Base-by-base conservation (phyloP, 2,329 filamentous ascomycete species). In the Geosmithia morbida region DNA sequence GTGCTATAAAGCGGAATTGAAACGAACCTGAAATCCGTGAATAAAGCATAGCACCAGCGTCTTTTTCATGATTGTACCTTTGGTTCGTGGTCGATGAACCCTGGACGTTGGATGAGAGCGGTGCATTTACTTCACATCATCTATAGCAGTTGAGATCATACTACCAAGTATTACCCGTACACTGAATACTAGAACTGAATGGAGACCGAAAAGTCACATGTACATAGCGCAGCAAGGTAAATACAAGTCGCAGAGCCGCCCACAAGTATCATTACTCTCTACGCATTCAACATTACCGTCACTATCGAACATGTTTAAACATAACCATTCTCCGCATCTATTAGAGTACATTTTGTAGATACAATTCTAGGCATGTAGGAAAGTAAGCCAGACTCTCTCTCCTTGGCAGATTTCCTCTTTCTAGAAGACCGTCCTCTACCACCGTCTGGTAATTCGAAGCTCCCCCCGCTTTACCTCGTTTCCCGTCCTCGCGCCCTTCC, bases 41-140 rank as follows among this genome's bases (percentile, higher is more conserved):
- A 92, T 86, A 63, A 92, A 92, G 59, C 84, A 85, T 50, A 94
- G 67, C 40, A 94, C 66, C 39, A 94, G 66, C 49, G 85, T 92
- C 67, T 86, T 88, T 70, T 83, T 85, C 63, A 66, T 66, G 45
- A 26, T 49, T 14, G 20, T 26, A 13, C 6, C 16, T 26, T 44
- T 17, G 19, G 43, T 37, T 3, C 13, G 33, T 11, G 10, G 33
- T 37, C 13, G 33, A 37, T 37, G 33, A 11, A 3, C 6, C 10
- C 3, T 11, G 3, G 11, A 13, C 14, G 33, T 37, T 37, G 5
- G 14, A 11, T 37, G 33, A 37, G 7, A 44, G 19, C 29, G n/a
- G 41, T 16, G 41, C 17, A 42, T 42, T 42, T 11, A 16, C 17
- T 13, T 18, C 14, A 42, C 20, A 22, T 18, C 18, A 8, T 7